Evolutionary conservation across 345 rosid species (phyloP), one percentile per base, ranked within the genome.

Genomic region (Dimocarpus longan): DNA sequence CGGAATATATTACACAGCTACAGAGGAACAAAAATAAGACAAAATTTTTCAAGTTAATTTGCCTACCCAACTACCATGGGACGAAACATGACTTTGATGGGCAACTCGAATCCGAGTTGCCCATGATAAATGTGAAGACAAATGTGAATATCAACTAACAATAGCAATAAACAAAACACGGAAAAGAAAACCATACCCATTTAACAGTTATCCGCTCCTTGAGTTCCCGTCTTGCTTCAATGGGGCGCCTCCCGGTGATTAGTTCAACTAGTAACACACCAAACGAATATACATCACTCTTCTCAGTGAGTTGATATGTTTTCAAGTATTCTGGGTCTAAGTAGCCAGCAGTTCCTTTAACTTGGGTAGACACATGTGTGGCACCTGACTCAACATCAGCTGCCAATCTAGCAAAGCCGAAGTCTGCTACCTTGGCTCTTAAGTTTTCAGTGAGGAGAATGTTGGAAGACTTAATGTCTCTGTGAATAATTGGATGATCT

Each of bases 311-410:
- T 71, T 94, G 97, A 78, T 94, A 91, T 39, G 99, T 94, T 74
- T 82, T 89, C 22, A 96, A 80, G 87, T 96, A 96, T 77, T 96
- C 98, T 0, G 97, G 97, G 67, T 96, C 99, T 76, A 96, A 80
- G 86, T 96, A 96, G 67, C 99, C 98, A 1, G 94, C 99, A 6
- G 98, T 96, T 85, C 97, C 99, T 88, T 94, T 96, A 73, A 96
- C 97, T 88, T 96, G 99, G 44, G 99, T 96, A 3, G 97, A 96
- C 67, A 94, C 94, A 84, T 93, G 97, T 26, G 99, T 91, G 73
- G 86, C 92, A 73, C 97, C 99, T 10, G 97, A 92, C 7, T 92
- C 97, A 0, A 40, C 15, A 66, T 96, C 93, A 19, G 98, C 97
- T 70, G 92, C 97, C 71, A 87, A 66, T 79, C 99, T 90, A 15